These are phyloP conservation scores for Apiosordaria backusii DNA, from an alignment of 495 filamentous ascomycete genomes.

Conservation along the genomic window DNA sequence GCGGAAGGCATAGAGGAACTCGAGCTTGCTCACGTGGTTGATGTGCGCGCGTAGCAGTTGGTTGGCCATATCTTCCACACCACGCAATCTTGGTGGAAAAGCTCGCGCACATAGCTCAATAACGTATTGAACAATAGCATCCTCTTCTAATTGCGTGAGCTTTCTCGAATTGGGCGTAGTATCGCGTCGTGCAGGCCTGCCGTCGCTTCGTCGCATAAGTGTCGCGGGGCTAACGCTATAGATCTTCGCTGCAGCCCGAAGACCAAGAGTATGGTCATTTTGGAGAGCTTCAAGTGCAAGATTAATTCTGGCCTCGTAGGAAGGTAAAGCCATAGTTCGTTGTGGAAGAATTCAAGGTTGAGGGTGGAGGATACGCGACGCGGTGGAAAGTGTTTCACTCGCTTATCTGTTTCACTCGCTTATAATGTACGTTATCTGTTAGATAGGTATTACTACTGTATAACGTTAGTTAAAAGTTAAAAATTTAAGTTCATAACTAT, in stretches of 20 bases:
- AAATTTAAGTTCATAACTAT: too few species aligned
- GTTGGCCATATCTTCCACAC: too few species aligned
- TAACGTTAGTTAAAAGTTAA: too few species aligned
- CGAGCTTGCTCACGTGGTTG: too few species aligned
- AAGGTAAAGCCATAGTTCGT: neutral
- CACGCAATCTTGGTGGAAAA: neutral
- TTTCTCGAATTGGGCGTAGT: neutral
- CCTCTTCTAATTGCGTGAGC: slow-evolving; percentile 16
- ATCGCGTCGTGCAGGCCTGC: neutral
- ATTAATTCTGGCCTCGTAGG: neutral
- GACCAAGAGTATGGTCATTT: neutral
- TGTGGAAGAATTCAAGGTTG: neutral
- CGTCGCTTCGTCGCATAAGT: neutral
- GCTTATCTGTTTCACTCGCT: neutral
- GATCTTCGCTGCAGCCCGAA: neutral
- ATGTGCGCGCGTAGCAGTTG: too few species aligned
- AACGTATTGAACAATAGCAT: slow-evolving; percentile 22
- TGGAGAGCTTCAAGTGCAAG: neutral
- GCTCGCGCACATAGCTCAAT: slow-evolving; percentile 5
- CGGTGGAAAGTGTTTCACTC: neutral
- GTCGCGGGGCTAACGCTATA: neutral
- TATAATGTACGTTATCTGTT: slow-evolving; percentile 1
- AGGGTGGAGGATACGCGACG: neutral
- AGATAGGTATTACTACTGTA: too few species aligned
- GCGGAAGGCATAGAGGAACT: too few species aligned